Evolutionary conservation across 805 yeast species (phyloP), one percentile per base, ranked within the genome.

Genomic region (Dipodascus albidus): DNA sequence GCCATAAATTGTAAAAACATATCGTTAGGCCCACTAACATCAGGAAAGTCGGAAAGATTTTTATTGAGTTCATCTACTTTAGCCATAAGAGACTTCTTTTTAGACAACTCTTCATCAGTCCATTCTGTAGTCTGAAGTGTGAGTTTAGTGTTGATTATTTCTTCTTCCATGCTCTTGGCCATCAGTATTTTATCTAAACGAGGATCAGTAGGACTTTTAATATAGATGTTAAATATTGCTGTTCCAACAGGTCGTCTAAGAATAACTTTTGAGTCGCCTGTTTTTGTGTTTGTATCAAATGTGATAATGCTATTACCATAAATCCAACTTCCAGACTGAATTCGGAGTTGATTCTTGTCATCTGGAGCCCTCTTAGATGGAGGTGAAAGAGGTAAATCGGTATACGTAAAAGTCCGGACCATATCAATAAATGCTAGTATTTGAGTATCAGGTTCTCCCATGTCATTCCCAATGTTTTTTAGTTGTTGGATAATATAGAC

Each of bases 201-300:
- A 14, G 44, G 44, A 38, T 38, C 44, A n/a, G 44, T 38, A 3
- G 44, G 44, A 17, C 6, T 38, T 38, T 38, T 38, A 4, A 38
- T 4, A 1, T 60, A 60, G 19, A 83, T 61, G 15, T 70, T 67
- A 58, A 81, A 75, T 14, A 71, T 71, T 0, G 78, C 67, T 0
- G 78, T 74, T 0, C 89, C 87, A 0, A 90, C 82, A 0, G 95
- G 86, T 48, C 87, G 72, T 58, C 93, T 70, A 1, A 82, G 67
- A 1, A 77, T 64, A 1, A 83, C 48, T 47, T 60, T 55, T 3
- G 83, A 73, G 11, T 74, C 73, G 0, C 90, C 90, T 15, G 72
- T 75, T 3, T 59, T 52, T 1, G 69, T 62, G 54, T 81, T 67
- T 0, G 87, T 80, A 47, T 77, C 77, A 27, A 86, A 72, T 8